Conservation (phyloP, 139 green algal genomes). For the Auxenochlorella pyrenoidosa region DNA sequence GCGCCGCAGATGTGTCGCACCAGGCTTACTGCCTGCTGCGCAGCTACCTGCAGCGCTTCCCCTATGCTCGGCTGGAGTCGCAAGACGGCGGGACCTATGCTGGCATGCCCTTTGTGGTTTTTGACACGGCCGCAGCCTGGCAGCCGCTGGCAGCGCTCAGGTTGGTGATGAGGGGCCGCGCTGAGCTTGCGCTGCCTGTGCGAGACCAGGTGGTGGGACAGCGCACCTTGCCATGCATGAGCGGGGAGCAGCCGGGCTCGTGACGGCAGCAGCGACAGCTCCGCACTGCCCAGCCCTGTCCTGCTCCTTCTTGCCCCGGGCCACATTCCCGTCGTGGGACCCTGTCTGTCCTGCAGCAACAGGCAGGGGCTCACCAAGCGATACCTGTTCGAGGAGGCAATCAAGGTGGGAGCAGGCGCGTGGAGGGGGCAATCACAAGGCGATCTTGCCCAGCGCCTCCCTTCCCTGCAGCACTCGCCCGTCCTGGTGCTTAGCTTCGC, state of each 20-base stretch:
- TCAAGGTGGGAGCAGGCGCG: background rate
- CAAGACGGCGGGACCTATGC: background rate
- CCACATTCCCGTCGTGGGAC: background rate
- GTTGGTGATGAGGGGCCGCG: background rate
- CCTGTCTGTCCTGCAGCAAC: conserved; percentile 21
- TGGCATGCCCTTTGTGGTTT: background rate
- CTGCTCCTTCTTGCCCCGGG: background rate
- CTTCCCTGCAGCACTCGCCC: too few relatives aligned
- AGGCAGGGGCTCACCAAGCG: conserved; percentile 3
- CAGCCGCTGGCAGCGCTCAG: conserved; percentile 18
- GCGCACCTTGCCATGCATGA: background rate
- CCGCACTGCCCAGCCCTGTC: background rate
- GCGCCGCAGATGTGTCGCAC: conserved; percentile 18
- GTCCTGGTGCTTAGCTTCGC: too few relatives aligned
- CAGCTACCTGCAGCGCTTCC: conserved; percentile 24
- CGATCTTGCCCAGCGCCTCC: too few relatives aligned
- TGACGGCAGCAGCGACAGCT: too few relatives aligned
- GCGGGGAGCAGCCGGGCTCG: too few relatives aligned
- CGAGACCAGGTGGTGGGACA: too few relatives aligned
- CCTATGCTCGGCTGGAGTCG: background rate
- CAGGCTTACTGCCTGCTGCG: conserved; percentile 11
- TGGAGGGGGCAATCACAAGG: background rate
- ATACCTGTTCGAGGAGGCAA: conserved; percentile 32
- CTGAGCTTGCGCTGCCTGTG: too few relatives aligned
- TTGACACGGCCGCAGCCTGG: conserved; percentile 20